Base-by-base conservation (phyloP, 83 land plant genomes). In the Picea engelmannii region DNA sequence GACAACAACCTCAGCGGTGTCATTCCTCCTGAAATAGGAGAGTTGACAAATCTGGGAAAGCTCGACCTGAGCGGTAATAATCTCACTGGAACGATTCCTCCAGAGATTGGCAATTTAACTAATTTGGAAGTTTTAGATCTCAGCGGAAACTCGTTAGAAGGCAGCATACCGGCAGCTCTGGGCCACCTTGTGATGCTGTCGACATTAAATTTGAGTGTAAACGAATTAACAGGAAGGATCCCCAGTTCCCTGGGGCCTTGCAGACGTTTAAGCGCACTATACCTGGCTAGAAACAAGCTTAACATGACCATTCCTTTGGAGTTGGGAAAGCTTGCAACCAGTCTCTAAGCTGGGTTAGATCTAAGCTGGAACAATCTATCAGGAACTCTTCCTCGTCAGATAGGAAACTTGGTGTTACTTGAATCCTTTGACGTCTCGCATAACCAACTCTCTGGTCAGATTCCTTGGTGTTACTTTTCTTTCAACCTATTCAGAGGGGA, bases 401-500 rank as follows among this genome's bases (percentile, higher is more conserved):
- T 93, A 35, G 89, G 82, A 62, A 84, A 20, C 18, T 80, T 87
- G 15, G 20, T 12, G 3, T 7, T 63, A 0, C 79, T 88, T 1
- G 79, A 79, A 70, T 18, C 49, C 0, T 78, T 88, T 4, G 31
- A 79, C n/a, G 65, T 87, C 10, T 65, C 84, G 4, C 78, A 87
- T 71, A 89, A 91, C 79, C 52, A 87, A 9, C 84, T 91, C 27
- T 80, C 85, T 1, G 88, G 93, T 35, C 17, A 78, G 0, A 70
- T 91, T 8, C 93, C 92, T 8, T 17, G 52, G 0, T 25, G 68
- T 24, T 82, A 93, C 58, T 62, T 93, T 4, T 91, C 94, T 1
- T 79, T 88, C 82, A 91, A 93, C 60, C 17, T 66, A 60, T 60
- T 93, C 68, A 52, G 75, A 21, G 94, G 92, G 52, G 80, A 88